Base-by-base conservation (phyloP, 148 eudicot species). In the Gaultheria prostrata region DNA sequence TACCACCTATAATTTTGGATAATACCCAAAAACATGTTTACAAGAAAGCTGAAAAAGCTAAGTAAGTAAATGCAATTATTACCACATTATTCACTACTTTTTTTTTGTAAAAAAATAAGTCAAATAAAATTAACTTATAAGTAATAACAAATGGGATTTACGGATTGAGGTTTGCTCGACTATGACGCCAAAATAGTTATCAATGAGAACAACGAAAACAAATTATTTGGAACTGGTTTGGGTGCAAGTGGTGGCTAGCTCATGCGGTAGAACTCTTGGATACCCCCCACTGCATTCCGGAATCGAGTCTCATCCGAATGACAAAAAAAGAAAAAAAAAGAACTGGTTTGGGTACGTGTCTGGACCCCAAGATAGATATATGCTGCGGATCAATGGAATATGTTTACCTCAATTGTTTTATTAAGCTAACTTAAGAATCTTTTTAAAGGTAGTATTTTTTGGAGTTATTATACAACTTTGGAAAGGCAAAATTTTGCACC, bases 341-440 rank as follows among this genome's bases (percentile, higher is more conserved):
- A n/a, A n/a, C n/a, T n/a, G n/a, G n/a, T n/a, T n/a, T n/a, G n/a
- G n/a, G n/a, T n/a, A n/a, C n/a, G n/a, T n/a, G n/a, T n/a, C 43
- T 39, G 6, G 53, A 50, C 15, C 53, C 53, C 53, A 0, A 50
- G n/a, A n/a, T 53, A 6, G 69, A 63, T 12, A 21, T 63, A 63
- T 63, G 70, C 11, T 24, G 14, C 2, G 71, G 26, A n/a, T 6
- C 28, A 59, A 8, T 1, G 63, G 69, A n/a, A 63, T 9, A 63
- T 10, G 8, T 57, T 59, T 26, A 59, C 65, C 21, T n/a, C 32
- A 24, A 10, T 63, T 63, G 24, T 63, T 11, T 14, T 2, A 28
- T 14, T 26, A 65, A 65, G 71, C 32, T 65, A 65, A 65, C 71
- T 65, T 65, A 28, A 67, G 72, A 67, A 26, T 67, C 72, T 67